phyloP scores from a whole-genome alignment of 2,329 filamentous ascomycete genomes.

The Rutstroemia sp. region DNA sequence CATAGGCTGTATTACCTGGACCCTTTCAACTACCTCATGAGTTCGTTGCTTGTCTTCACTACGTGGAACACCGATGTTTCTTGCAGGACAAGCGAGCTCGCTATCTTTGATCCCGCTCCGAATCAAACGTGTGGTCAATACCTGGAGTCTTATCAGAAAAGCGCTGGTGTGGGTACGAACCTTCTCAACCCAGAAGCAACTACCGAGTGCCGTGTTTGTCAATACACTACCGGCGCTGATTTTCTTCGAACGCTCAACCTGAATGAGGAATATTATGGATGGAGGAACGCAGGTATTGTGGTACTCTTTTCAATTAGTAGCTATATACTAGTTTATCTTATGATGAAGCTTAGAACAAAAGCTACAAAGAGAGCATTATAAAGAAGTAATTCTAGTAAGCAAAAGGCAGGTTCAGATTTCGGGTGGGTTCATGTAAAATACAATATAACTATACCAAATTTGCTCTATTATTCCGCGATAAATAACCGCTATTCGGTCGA shows the following conservation, averaged over 20 bases:
- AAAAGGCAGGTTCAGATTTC: no score
- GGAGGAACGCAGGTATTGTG: constrained; percentile 53
- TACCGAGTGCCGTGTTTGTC: constrained; percentile 50
- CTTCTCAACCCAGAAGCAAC: constrained; percentile 54
- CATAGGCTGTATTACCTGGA: constrained; percentile 44
- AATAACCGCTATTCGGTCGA: no score
- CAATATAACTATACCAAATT: no score
- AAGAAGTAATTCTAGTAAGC: no score
- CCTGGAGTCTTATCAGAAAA: constrained; percentile 42
- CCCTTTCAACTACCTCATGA: constrained; percentile 56
- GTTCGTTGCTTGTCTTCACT: constrained; percentile 45
- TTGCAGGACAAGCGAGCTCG: constrained; percentile 43
- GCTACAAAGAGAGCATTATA: no score
- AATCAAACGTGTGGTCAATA: constrained; percentile 55
- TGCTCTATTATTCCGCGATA: no score
- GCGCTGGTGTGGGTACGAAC: constrained; percentile 40
- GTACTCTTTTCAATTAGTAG: constrained; percentile 36
- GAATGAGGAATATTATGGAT: constrained; percentile 53
- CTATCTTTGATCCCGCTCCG: constrained; percentile 32
- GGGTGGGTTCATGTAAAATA: no score
- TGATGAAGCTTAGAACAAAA: constrained; percentile 43
- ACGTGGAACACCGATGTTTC: constrained; percentile 40
- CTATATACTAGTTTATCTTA: constrained; percentile 37
- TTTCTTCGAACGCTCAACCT: constrained; percentile 55
- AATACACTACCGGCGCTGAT: constrained; percentile 49